Evolutionary conservation across 208 protist genomes (phyloP).

Genomic region (Trypanosomatidae sp.): DNA sequence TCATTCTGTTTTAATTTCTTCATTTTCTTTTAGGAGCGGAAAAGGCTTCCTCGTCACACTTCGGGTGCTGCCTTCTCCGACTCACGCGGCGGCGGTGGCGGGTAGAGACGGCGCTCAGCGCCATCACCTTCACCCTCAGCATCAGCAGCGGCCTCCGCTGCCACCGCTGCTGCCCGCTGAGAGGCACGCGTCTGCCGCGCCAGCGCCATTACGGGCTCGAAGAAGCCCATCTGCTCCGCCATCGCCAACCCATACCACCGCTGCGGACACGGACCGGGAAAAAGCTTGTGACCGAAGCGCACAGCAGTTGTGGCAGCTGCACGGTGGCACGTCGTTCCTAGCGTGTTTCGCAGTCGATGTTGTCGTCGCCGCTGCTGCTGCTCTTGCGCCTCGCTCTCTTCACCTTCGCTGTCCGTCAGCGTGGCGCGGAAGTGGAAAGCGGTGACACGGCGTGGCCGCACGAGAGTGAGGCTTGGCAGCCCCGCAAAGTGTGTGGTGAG

Average conservation of each 20-base stretch:
- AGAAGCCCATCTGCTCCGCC: conserved; percentile 48
- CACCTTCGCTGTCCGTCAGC: neutral
- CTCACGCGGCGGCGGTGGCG: too few relatives aligned
- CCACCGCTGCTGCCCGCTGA: neutral
- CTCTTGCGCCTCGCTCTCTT: too few relatives aligned
- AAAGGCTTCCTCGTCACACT: too few relatives aligned
- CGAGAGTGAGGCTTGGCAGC: conserved; percentile 15
- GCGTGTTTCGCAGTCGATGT: too few relatives aligned
- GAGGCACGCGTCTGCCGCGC: conserved; percentile 18
- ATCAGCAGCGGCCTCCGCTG: neutral
- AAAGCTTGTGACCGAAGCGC: conserved; percentile 34
- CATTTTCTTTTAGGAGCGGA: too few relatives aligned
- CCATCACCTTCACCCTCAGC: neutral
- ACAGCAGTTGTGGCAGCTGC: conserved; percentile 5
- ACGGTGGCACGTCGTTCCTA: too few relatives aligned
- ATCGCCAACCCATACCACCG: conserved; percentile 71
- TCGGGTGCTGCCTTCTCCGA: too few relatives aligned
- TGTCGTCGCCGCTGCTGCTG: too few relatives aligned
- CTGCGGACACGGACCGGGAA: conserved; percentile 49
- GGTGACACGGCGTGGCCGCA: conserved; percentile 12
- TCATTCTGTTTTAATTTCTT: too few relatives aligned
- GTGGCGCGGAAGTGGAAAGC: conserved; percentile 26
- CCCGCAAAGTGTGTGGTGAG: conserved; percentile 56
- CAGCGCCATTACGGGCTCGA: conserved; percentile 35
- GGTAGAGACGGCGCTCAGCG: too few relatives aligned